Evolutionary conservation across 805 yeast species (phyloP).

Genomic region (Scheffersomyces coipomensis): DNA sequence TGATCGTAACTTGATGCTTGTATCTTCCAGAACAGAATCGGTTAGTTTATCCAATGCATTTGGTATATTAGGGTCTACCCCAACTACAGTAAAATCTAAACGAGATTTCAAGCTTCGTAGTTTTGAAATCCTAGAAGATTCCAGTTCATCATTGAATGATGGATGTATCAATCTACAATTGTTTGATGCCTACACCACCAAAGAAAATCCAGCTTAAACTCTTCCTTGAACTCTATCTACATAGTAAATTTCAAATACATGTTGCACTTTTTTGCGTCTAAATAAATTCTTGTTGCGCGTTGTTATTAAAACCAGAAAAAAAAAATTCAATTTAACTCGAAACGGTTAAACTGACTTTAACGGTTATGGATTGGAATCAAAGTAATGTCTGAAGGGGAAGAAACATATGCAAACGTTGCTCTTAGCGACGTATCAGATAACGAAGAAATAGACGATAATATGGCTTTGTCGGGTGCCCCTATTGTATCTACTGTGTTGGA

Average conservation of each 20-base stretch:
- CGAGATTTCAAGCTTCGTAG: slow-evolving; percentile 28
- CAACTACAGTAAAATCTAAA: slow-evolving; percentile 2
- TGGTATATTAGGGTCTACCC: slow-evolving; percentile 9
- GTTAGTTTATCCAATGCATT: slow-evolving; percentile 10
- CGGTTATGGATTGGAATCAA: too few species aligned
- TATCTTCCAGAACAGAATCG: slow-evolving; percentile 11
- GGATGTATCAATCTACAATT: slow-evolving; percentile 36
- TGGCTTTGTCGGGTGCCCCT: too few species aligned
- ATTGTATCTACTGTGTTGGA: too few species aligned
- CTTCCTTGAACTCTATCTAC: too few species aligned
- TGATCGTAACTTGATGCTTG: slow-evolving; percentile 21
- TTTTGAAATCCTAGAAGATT: slow-evolving; percentile 36
- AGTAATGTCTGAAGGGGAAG: neutral
- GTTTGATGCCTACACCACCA: slow-evolving; percentile 40
- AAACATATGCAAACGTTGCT: neutral
- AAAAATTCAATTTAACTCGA: too few species aligned
- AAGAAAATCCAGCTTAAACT: slow-evolving; percentile 38
- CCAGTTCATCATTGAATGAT: slow-evolving; percentile 24
- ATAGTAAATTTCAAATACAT: too few species aligned
- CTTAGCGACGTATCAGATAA: neutral
- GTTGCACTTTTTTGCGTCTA: too few species aligned
- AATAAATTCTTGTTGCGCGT: too few species aligned
- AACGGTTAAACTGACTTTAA: too few species aligned
- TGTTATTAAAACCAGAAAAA: too few species aligned
- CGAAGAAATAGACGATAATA: neutral